Base-by-base conservation (phyloP, 2,329 filamentous ascomycete genomes). In the Didymella pomorum region DNA sequence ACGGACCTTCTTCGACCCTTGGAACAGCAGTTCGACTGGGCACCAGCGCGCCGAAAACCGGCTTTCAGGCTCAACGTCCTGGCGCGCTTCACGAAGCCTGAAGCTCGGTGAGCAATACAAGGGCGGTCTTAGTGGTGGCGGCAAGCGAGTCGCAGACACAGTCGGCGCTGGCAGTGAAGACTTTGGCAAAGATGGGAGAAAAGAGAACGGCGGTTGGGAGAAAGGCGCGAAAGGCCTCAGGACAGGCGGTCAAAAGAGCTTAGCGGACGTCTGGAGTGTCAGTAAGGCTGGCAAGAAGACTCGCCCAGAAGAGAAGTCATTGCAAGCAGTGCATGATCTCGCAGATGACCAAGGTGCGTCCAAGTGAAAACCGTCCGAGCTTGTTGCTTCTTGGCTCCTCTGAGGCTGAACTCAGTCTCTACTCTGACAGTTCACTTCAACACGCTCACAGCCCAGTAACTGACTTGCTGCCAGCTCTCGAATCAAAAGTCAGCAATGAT, bases 11-110 rank as follows among this genome's bases (percentile, higher is more conserved):
- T 90, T 89, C 68, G 88, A 90, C 74, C 82, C 86, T 5, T 91
- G 87, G 87, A 92, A 92, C 77, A 88, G 87, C 14, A 86, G 87
- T 12, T 87, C 89, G 6, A 88, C 89, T 0, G 91, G 91, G 44
- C 92, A 97, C 74, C 93, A 96, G 77, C 84, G 87, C 39, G 86
- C 90, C 41, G 90, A 94, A 59, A 88, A 86, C 58, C 78, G 80
- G 3, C 82, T 89, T 1, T 84, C 86, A 2, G 84, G 84, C 23
- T 84, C 82, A 66, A 87, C 80, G 64, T 83, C 86, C 71, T 96
- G 92, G 92, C 87, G 91, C 23, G 82, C 87, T 49, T 89, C 87
- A 14, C 86, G 91, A 41, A 85, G 82, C 43, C 76, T 82, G 52
- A 95, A 94, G 78, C 81, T 96, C 37, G 82, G 83, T 45, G 81